Base-by-base conservation (phyloP, 1,284 basidiomycete species). In the Xerocomus nothofagi region DNA sequence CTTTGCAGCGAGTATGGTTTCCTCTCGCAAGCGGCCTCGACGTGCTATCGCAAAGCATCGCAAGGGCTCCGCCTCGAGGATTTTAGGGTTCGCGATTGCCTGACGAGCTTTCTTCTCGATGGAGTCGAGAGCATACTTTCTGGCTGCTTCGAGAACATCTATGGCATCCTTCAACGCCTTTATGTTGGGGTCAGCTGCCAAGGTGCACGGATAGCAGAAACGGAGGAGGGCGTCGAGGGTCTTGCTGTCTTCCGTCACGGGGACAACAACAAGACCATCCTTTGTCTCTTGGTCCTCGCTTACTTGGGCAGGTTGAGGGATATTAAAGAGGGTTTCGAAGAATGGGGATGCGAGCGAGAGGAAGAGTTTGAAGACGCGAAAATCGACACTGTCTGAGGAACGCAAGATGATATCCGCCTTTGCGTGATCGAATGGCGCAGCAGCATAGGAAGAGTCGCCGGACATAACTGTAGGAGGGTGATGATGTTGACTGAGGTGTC, bases 131-230 rank as follows among this genome's bases (percentile, higher is more conserved):
- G 47, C 44, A 26, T 59, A 59, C 24, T 59, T 59, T n/a, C 38
- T 46, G 12, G 57, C 53, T n/a, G 53, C 59, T 11, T 50, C 50
- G 8, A 61, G 56, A 9, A 61, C 44, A 17, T 48, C n/a, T 3
- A 50, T 6, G 7, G 30, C 33, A 10, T 53, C 43, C 8, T 39
- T 39, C 5, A 57, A 14, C 10, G 44, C 38, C 12, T 49, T 43
- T n/a, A 59, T 26, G 5, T 23, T 33, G 6, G 59, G 58, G 18
- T 56, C 57, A 3, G 61, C 54, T 9, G 57, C 50, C 20, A 61
- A 20, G 14, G 59, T 59, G 5, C 49, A 59, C 4, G 57, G 58
- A 27, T 61, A 59, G 27, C 59, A 59, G 21, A 59, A 58, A 10
- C 59, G 54, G 20, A 61, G 57, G 27, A 59, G 51, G 9, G 32